Evolutionary conservation across 2,329 filamentous ascomycete genomes (phyloP), one percentile per base, ranked within the genome.

Genomic region (Arthrinium phaeospermum): DNA sequence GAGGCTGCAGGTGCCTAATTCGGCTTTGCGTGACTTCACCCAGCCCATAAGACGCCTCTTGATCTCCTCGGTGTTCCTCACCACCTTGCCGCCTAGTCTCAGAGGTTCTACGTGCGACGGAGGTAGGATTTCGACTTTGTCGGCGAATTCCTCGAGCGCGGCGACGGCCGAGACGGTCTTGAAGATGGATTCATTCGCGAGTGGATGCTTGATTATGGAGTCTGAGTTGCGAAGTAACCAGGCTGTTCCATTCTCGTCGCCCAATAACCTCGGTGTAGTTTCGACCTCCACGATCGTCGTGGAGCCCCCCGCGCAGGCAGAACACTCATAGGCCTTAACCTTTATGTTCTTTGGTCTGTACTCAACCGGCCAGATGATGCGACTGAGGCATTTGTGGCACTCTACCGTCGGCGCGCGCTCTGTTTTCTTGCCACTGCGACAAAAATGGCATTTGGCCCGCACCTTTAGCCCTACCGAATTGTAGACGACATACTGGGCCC

Each of bases 401-500:
- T 86, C 82, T 1, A 88, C 79, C n/a, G 76, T 79, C 0, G 86
- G 85, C 0, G 85, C 82, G 53, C 69, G 41, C 67, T 71, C 27
- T 47, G 46, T n/a, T 47, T 22, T 47, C 70, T 72, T 46, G 44
- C 74, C 45, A 12, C 70, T 67, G 16, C 86, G 83, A 75, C 86
- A 88, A 77, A 84, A 87, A 76, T 84, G 80, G 76, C 86, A 88
- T 76, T 88, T 88, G 44, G 86, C 75, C 0, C 82, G 83, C 1
- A 86, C 83, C 0, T 79, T 81, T n/a, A 88, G 79, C 0, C 75
- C 74, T 3, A 81, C 77, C 2, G 81, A 75, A 57, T 85, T 81
- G 75, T 88, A 88, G 5, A 88, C 83, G 41, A 88, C 82, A 74
- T 88, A 89, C 76, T 87, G 86, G 1, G 82, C 85, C 14, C 85